Percentiles rank a stretch among this genome's conserved stretches.
These are phyloP conservation scores for Leishmania mexicana DNA, from an alignment of 208 protist species.

Conservation along the genomic window DNA sequence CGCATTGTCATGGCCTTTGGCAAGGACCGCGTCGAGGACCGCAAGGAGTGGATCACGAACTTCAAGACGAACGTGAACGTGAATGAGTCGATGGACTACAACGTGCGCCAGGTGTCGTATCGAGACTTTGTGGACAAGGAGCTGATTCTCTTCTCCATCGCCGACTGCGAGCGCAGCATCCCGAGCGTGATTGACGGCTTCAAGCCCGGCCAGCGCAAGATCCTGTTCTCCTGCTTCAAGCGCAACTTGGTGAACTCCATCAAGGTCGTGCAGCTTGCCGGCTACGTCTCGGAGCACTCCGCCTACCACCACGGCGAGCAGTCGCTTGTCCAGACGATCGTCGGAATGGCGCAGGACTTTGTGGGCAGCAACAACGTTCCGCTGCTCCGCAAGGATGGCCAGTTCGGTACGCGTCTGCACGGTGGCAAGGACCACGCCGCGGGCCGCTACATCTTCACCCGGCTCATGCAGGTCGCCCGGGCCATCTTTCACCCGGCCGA, in stretches of 20 bases:
- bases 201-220: constrained; percentile 99
- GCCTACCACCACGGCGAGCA: constrained; percentile 99
- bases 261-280: constrained; percentile 99
- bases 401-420: constrained; percentile 98
- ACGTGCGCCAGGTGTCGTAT: constrained; percentile 88
- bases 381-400: constrained; percentile 97
- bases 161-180: constrained; percentile 95
- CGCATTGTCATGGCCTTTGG: constrained; percentile 98
- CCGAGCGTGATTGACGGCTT: constrained; percentile 98
- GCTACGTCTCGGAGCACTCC: constrained; percentile 99
- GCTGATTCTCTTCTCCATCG: constrained; percentile 99
- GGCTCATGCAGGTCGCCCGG: constrained; percentile 94
- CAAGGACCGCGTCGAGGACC: constrained; percentile 97
- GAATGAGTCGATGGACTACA: constrained; percentile 92
- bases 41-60: constrained; percentile 98
- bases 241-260: constrained; percentile 98
- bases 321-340: constrained; percentile 97
- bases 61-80: constrained; percentile 89
- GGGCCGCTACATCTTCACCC: constrained; percentile 99
- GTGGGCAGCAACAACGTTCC: constrained; percentile 99
- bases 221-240: constrained; percentile 99
- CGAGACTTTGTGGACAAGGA: constrained; percentile 99
- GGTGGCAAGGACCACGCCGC: constrained; percentile 99
- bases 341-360: constrained; percentile 99
- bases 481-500: constrained; percentile 97